These are phyloP conservation scores for Entoloma clypeatum DNA, from an alignment of 1,284 basidiomycete species.

Conservation along the genomic window DNA sequence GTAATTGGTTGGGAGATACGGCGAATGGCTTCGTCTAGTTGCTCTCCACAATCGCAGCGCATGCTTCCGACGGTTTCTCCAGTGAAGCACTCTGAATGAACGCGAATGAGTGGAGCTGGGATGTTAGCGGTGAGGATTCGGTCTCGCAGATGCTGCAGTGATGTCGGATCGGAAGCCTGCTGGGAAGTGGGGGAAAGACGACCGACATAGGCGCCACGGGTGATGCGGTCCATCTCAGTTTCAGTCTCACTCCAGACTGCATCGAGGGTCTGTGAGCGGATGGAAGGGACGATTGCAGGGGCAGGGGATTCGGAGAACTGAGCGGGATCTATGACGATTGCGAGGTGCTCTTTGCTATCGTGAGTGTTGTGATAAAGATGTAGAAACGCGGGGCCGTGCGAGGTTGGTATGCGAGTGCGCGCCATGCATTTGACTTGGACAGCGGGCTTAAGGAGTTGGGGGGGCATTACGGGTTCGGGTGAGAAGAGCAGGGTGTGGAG, in stretches of 20 bases:
- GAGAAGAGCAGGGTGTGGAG: constrained; percentile 19
- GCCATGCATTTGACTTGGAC: constrained; percentile 88
- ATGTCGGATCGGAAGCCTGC: constrained; percentile 47
- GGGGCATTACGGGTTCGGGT: constrained; percentile 12
- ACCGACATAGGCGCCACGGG: constrained; percentile 92
- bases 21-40: constrained; percentile 94
- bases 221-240: constrained; percentile 91
- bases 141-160: constrained; percentile 23
- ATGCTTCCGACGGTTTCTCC: constrained; percentile 98
- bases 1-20: constrained; percentile 79
- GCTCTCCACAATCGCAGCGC: constrained; percentile 99
- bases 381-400: constrained; percentile 90
- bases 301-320: constrained; percentile 54
- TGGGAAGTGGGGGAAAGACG: constrained; percentile 63
- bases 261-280: constrained; percentile 84
- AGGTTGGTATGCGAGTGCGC: constrained; percentile 94
- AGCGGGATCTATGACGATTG: constrained; percentile 89
- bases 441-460: constrained; percentile 17
- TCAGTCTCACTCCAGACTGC: constrained; percentile 84
- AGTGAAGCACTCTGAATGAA: constrained; percentile 98
- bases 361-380: constrained; percentile 93
- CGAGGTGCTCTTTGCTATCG: constrained; percentile 95
- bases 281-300: constrained; percentile 44
- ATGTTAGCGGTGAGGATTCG: constrained; percentile 31
- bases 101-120: constrained; percentile 84